phyloP scores from a whole-genome alignment of 306 rosid genomes.

The Vigna reflexopilosa region DNA sequence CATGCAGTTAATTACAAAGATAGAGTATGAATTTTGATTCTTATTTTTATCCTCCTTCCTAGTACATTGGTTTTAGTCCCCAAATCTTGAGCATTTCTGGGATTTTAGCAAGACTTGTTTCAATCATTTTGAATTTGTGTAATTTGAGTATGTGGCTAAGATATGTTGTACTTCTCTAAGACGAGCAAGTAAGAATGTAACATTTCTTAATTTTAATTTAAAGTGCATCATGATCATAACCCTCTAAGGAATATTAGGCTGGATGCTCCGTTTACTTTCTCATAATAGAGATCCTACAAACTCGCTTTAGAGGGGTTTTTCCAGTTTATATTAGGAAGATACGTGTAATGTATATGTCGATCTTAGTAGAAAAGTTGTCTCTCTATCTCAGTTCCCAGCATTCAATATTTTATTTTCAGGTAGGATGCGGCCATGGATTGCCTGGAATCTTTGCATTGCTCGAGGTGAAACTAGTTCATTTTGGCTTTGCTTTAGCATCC shows the following conservation, averaged over 20 bases:
- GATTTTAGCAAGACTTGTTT: too few species aligned
- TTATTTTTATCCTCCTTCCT: too few species aligned
- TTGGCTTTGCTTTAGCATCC: constrained; percentile 27
- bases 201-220: too few species aligned
- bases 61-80: too few species aligned
- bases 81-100: too few species aligned
- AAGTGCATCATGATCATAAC: background rate
- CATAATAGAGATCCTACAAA: background rate
- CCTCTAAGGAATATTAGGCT: background rate
- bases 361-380: too few species aligned
- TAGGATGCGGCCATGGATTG: constrained; percentile 96
- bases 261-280: background rate
- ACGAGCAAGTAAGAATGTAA: too few species aligned
- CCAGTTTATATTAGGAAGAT: constrained; percentile 13
- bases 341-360: background rate
- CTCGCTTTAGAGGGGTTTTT: background rate
- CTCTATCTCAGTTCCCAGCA: constrained; percentile 13
- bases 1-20: too few species aligned
- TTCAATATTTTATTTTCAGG: constrained; percentile 62
- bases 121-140: too few species aligned
- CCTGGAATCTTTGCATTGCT: constrained; percentile 90
- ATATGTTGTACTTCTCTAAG: too few species aligned
- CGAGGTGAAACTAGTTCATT: constrained; percentile 62
- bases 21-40: too few species aligned
- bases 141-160: too few species aligned